phyloP scores from a whole-genome alignment of 805 yeast genomes.

The Candida alai region DNA sequence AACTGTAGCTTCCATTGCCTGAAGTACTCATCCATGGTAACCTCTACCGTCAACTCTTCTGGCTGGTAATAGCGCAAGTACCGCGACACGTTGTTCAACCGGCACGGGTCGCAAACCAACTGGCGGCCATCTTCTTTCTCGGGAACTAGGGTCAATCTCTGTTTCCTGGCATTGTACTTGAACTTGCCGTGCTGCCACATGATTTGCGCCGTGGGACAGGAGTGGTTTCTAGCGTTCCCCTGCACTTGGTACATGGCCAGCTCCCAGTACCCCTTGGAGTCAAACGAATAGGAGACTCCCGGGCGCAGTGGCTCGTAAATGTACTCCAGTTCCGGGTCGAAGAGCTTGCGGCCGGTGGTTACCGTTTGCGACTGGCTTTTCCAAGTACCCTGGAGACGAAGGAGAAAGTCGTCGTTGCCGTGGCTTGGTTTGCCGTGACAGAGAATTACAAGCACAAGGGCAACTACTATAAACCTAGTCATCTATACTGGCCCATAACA shows the following conservation, averaged over 20 bases:
- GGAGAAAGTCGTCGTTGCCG: no score
- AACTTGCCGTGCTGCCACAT: constrained; percentile 22
- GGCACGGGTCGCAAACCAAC: constrained; percentile 19
- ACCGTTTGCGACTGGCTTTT: constrained; percentile 17
- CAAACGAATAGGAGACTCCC: constrained; percentile 20
- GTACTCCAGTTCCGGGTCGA: constrained; percentile 17
- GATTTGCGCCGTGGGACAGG: constrained; percentile 16
- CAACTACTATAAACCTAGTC: no score
- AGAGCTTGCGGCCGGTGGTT: constrained; percentile 16
- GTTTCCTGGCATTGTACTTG: constrained; percentile 6
- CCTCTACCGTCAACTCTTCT: constrained; percentile 12
- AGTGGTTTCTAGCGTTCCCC: constrained; percentile 15
- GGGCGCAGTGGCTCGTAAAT: constrained; percentile 18
- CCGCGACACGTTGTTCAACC: constrained; percentile 11
- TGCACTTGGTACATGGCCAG: constrained; percentile 16
- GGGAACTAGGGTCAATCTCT: constrained; percentile 13
- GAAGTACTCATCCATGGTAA: constrained; percentile 16
- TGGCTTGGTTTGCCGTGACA: no score
- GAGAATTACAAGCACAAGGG: no score
- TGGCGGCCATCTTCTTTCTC: constrained; percentile 18
- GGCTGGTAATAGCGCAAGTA: constrained; percentile 16
- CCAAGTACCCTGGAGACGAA: constrained; percentile 21
- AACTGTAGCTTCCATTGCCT: constrained; percentile 15
- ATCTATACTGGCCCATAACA: no score
- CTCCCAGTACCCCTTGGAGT: constrained; percentile 20